Evolutionary conservation across 495 filamentous ascomycete species (phyloP).

Genomic region (Daldinia grandis): DNA sequence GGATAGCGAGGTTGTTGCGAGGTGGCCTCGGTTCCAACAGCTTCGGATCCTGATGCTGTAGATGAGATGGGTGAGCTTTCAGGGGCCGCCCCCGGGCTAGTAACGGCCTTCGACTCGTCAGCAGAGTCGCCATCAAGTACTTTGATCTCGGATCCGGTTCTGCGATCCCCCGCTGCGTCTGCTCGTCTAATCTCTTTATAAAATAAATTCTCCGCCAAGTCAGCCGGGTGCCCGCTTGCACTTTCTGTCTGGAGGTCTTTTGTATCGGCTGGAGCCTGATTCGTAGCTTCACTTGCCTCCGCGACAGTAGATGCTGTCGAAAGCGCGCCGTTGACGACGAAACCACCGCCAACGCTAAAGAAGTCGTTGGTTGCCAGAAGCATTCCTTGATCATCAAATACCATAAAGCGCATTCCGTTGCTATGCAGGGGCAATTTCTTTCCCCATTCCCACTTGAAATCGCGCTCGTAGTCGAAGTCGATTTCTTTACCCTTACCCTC

Average conservation of each 20-base stretch:
- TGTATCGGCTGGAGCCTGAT: constrained; percentile 17
- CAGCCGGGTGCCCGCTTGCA: constrained; percentile 38
- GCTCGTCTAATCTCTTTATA: constrained; percentile 49
- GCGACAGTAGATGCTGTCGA: constrained; percentile 40
- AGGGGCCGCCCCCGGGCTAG: background rate
- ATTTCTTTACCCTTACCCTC: constrained; percentile 46
- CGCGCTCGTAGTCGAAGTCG: constrained; percentile 46
- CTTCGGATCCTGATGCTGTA: constrained; percentile 14
- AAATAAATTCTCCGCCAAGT: constrained; percentile 50
- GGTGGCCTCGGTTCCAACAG: constrained; percentile 20
- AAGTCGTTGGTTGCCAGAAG: constrained; percentile 51
- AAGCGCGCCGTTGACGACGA: constrained; percentile 49
- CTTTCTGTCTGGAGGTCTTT: constrained; percentile 38
- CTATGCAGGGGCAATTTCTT: constrained; percentile 49
- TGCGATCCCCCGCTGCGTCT: constrained; percentile 46
- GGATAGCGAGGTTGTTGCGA: constrained; percentile 44
- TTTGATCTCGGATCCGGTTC: constrained; percentile 45
- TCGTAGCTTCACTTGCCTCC: constrained; percentile 17
- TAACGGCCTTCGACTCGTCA: constrained; percentile 33
- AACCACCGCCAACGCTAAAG: constrained; percentile 50
- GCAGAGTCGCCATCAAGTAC: constrained; percentile 15
- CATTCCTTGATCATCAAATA: constrained; percentile 48
- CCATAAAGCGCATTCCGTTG: constrained; percentile 51
- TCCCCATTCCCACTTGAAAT: constrained; percentile 51
- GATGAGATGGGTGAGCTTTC: constrained; percentile 10